Conservation (phyloP, 1,139 yeast genomes). For the Candida frijolesensis region DNA sequence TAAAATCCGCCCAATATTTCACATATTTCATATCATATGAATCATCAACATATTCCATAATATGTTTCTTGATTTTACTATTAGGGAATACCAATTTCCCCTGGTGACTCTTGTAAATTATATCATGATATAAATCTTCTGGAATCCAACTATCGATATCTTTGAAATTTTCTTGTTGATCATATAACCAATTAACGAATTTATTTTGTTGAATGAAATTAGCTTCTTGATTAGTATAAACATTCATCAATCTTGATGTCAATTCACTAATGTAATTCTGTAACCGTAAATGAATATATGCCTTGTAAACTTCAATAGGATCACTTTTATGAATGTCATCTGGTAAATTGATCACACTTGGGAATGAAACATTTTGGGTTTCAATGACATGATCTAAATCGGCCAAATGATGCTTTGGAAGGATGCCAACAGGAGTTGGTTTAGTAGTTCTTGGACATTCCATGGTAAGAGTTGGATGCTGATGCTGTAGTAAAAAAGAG, state of each 20-base stretch:
- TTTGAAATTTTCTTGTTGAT: background rate
- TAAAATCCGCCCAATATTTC: constrained; percentile 7
- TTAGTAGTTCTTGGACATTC: background rate
- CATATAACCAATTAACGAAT: constrained; percentile 5
- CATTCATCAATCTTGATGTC: constrained; percentile 4
- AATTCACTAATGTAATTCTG: constrained; percentile 4
- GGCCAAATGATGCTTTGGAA: background rate
- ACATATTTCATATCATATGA: constrained; percentile 3
- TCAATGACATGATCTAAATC: constrained; percentile 5
- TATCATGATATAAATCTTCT: constrained; percentile 1
- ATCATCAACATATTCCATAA: constrained; percentile 6
- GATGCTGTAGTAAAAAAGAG: background rate
- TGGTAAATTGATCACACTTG: constrained; percentile 2
- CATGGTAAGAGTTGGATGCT: background rate
- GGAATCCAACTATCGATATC: constrained; percentile 7
- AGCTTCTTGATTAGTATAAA: background rate
- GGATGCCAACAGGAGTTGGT: background rate
- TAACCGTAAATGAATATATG: constrained; percentile 4
- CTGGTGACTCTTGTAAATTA: background rate
- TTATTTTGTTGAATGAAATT: constrained; percentile 2
- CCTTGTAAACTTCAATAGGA: constrained; percentile 3
- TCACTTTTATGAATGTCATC: constrained; percentile 1
- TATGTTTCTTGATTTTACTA: background rate
- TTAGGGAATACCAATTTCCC: constrained; percentile 5
- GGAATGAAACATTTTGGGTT: constrained; percentile 2